Conservation (phyloP, 169 alveolate genomes). For the Cryptosporidium viatorum region DNA sequence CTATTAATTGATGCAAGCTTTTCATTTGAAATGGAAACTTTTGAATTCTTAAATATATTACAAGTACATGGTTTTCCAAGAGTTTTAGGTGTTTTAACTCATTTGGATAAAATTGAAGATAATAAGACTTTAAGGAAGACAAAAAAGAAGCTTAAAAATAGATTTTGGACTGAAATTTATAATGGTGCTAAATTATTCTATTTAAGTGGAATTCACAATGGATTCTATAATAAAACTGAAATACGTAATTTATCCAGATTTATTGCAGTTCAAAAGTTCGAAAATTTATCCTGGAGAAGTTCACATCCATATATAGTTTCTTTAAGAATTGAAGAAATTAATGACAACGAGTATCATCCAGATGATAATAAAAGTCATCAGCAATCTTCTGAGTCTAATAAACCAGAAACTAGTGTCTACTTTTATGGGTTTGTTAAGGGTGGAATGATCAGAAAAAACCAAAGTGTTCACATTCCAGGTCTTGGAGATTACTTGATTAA, state of each 20-base stretch:
- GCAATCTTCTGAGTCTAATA: slow-evolving; percentile 43
- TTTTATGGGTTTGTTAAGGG: slow-evolving; percentile 96
- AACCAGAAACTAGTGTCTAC: slow-evolving; percentile 83
- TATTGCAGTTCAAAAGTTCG: slow-evolving; percentile 92
- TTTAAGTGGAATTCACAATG: slow-evolving; percentile 94
- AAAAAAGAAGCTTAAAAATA: slow-evolving; percentile 93
- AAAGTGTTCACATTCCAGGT: slow-evolving; percentile 91
- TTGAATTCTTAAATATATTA: slow-evolving; percentile 96
- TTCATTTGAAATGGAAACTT: slow-evolving; percentile 98
- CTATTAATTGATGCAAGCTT: slow-evolving; percentile 95
- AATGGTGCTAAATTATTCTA: slow-evolving; percentile 98
- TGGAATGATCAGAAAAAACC: slow-evolving; percentile 88
- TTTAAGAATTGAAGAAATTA: slow-evolving; percentile 91
- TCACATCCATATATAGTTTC: slow-evolving; percentile 97
- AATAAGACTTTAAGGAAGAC: slow-evolving; percentile 92
- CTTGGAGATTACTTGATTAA: slow-evolving; percentile 89
- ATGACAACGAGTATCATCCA: neutral
- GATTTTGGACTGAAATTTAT: slow-evolving; percentile 97
- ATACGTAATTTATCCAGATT: slow-evolving; percentile 94
- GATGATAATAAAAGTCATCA: slow-evolving; percentile 68
- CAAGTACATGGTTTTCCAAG: slow-evolving; percentile 94
- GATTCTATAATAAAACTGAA: slow-evolving; percentile 92
- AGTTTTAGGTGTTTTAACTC: slow-evolving; percentile 96
- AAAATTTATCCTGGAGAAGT: slow-evolving; percentile 93
- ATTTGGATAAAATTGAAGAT: slow-evolving; percentile 93